These are phyloP conservation scores for Hibiscus tridactylites DNA, from an alignment of 345 rosid species.

Conservation along the genomic window DNA sequence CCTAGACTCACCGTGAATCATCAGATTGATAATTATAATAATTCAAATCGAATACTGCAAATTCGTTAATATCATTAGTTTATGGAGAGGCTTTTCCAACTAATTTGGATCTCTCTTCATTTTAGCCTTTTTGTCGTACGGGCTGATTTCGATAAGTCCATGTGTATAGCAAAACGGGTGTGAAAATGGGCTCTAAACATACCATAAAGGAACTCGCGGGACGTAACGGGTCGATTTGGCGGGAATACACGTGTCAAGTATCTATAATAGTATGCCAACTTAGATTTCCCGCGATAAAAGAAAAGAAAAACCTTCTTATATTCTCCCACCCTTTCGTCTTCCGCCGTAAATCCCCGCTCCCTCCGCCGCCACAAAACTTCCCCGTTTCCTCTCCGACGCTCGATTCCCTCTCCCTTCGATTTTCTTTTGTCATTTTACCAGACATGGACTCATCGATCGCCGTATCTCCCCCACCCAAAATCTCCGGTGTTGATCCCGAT, in stretches of 20 bases:
- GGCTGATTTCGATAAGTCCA: background rate
- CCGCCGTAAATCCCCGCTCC: background rate
- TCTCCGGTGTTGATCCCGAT: conserved; percentile 5
- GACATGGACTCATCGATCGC: conserved; percentile 25
- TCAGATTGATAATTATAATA: background rate
- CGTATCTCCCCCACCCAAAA: conserved; percentile 11
- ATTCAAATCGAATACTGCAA: too few species aligned
- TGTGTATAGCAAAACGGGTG: background rate
- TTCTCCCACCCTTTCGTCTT: background rate
- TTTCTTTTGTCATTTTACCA: background rate
- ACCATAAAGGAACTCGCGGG: conserved; percentile 25
- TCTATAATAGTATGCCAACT: conserved; percentile 13
- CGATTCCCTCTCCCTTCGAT: background rate
- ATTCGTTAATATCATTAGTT: too few species aligned
- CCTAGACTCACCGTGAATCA: too few species aligned
- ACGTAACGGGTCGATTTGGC: conserved; percentile 37
- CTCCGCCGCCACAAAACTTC: background rate
- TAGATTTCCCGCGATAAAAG: conserved; percentile 26
- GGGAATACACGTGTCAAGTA: conserved; percentile 38
- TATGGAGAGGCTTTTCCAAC: background rate
- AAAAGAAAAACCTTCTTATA: conserved; percentile 5
- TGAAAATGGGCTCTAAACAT: background rate
- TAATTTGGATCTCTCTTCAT: background rate
- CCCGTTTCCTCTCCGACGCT: background rate
- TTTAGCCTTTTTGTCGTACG: background rate